phyloP scores from a whole-genome alignment of 1,284 basidiomycete species.

The Trichosporon asahii region DNA sequence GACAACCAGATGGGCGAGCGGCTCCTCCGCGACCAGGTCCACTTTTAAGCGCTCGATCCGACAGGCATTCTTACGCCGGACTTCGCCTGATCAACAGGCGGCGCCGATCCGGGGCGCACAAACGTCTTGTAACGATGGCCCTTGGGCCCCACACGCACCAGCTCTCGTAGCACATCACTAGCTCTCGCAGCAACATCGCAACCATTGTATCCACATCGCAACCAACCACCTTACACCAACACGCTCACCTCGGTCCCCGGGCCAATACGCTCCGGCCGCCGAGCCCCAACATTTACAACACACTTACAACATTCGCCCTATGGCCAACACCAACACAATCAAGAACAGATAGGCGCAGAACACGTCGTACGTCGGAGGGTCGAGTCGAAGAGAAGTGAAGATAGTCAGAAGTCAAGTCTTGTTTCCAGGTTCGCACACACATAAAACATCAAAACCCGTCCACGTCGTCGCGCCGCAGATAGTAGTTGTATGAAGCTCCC shows the following conservation, averaged over 20 bases:
- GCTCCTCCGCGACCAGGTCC: slow-evolving; percentile 45
- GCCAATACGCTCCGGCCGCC: not conserved
- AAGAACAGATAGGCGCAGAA: not conserved
- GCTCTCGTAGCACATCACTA: not conserved
- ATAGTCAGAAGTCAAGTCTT: not conserved
- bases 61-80: not conserved
- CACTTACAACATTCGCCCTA: no score
- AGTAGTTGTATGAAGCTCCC: not conserved
- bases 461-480: not conserved
- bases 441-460: not conserved
- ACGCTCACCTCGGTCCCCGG: not conserved
- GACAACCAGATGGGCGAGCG: slow-evolving; percentile 46
- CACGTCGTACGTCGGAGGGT: not conserved
- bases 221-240: not conserved
- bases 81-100: not conserved
- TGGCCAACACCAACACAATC: not conserved
- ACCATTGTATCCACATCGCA: slow-evolving; percentile 6
- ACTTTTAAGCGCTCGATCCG: slow-evolving; percentile 28
- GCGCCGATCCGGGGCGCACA: not conserved
- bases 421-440: not conserved
- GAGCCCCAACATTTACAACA: no score
- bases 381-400: not conserved
- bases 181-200: not conserved
- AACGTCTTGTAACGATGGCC: not conserved
- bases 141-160: not conserved